Percentiles rank a stretch among this genome's conserved stretches.
phyloP scores from a whole-genome alignment of 2,329 filamentous ascomycete species.

The Aspergillus sclerotialis region DNA sequence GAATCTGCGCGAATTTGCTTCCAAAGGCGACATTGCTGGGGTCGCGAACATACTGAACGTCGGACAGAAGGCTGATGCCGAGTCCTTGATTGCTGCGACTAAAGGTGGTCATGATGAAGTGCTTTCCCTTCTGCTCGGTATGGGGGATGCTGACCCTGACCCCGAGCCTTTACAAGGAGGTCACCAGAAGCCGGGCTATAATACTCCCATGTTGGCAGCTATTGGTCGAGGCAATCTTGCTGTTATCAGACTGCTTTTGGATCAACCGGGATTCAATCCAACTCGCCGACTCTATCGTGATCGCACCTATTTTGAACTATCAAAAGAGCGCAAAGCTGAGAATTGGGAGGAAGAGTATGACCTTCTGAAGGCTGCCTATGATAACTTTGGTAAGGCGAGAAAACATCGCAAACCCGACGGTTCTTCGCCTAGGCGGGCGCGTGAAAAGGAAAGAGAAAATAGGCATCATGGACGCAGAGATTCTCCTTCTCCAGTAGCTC shows the following conservation, averaged over 20 bases:
- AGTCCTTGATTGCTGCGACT: constrained; percentile 83
- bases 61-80: constrained; percentile 60
- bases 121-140: constrained; percentile 66
- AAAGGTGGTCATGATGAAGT: constrained; percentile 86
- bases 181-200: constrained; percentile 59
- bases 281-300: constrained; percentile 65
- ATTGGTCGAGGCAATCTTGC: constrained; percentile 84
- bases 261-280: constrained; percentile 74
- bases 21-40: constrained; percentile 43
- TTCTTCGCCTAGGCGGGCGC: constrained; percentile 33
- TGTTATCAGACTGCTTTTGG: constrained; percentile 72
- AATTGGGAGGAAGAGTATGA: constrained; percentile 86
- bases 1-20: constrained; percentile 42
- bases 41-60: constrained; percentile 45
- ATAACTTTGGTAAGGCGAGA: constrained; percentile 26
- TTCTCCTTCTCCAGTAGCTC: constrained; percentile 34
- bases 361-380: constrained; percentile 61
- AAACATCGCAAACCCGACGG: constrained; percentile 27
- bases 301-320: constrained; percentile 80
- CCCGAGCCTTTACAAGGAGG: constrained; percentile 54
- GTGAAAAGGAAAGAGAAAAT: constrained; percentile 34
- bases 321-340: constrained; percentile 72
- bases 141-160: constrained; percentile 61
- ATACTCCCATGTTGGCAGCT: constrained; percentile 88
- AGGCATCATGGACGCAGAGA: constrained; percentile 24